Base-by-base conservation (phyloP, 2,329 filamentous ascomycete genomes). In the Magnaporthiopsis incrustans region DNA sequence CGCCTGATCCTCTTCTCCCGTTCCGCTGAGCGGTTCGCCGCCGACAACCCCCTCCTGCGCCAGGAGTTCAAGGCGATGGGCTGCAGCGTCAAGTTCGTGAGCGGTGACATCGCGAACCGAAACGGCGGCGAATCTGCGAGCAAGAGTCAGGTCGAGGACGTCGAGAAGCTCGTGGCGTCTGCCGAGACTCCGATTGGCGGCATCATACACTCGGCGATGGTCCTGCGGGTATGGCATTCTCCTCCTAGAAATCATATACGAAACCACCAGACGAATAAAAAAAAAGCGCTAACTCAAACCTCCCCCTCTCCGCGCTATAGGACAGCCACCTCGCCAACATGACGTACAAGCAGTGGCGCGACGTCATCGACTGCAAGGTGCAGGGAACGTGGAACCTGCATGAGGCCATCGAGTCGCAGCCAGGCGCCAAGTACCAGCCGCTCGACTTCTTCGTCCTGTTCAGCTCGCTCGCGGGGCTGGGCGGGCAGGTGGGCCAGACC, bases 351-450 rank as follows among this genome's bases (percentile, higher is more conserved):
- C 65, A 74, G 8, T 78, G 74, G 74, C 63, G 67, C 7, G 64
- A 66, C 4, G 69, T 77, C 0, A 72, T 81, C 1, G 69, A 72
- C 12, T 78, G 80, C 66, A 81, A 81, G 44, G 73, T 77, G 14
- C 57, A 70, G 12, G 75, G 75, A 2, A 74, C 74, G 6, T 75
- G 71, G 71, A 79, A 78, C 63, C 70, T 79, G 0, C 75, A 80
- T 65, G 63, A 72, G 1, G 67, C 70, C 2, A 68, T 75, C 22
- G 59, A 56, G 26, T 26, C 58, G 25, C 27, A 38, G 59, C 57
- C 44, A 7, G 2, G 18, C 11, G 33, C 14, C 10, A 44, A 44
- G 38, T 35, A 26, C 12, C 12, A 59, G 3, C 60, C 64, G 30
- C 62, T 63, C 61, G 64, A 65, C 62, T 65, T 65, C 32, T 64